These are phyloP conservation scores for Mycogone perniciosa DNA, from an alignment of 2,329 filamentous ascomycete species.

Conservation along the genomic window DNA sequence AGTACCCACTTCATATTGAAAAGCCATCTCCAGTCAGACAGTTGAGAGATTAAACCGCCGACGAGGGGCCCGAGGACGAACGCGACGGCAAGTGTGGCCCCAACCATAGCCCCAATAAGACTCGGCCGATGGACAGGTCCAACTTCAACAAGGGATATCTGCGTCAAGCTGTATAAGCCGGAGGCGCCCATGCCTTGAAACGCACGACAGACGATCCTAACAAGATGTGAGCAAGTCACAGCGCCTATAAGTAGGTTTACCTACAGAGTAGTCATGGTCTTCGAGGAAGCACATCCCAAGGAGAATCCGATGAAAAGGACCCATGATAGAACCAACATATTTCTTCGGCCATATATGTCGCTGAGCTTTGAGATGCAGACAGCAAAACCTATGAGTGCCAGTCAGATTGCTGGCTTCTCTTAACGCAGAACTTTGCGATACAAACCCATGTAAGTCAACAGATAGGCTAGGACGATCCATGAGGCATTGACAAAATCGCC, in stretches of 20 bases:
- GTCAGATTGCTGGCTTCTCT: conserved; percentile 8
- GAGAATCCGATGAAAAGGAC: conserved; percentile 50
- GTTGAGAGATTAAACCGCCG: conserved; percentile 49
- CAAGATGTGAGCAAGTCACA: too few species aligned
- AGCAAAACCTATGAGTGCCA: conserved; percentile 39
- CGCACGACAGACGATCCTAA: conserved; percentile 51
- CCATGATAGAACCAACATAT: conserved; percentile 46
- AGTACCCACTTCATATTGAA: conserved; percentile 53
- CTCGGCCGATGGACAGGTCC: conserved; percentile 47
- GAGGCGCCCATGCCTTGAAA: conserved; percentile 57
- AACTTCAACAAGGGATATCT: conserved; percentile 51
- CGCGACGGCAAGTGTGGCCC: conserved; percentile 49
- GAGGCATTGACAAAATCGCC: conserved; percentile 45
- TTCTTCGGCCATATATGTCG: conserved; percentile 51
- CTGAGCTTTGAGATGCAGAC: conserved; percentile 53
- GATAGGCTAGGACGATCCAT: conserved; percentile 51
- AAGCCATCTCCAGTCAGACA: conserved; percentile 51
- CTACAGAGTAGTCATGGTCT: conserved; percentile 46
- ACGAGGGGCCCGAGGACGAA: conserved; percentile 54
- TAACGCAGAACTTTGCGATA: background rate
- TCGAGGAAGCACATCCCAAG: conserved; percentile 45
- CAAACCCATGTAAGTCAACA: conserved; percentile 51
- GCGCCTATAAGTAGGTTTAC: conserved; percentile 14
- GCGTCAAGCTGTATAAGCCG: conserved; percentile 54
- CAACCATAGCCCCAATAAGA: conserved; percentile 49